Percentiles rank a stretch among this genome's conserved stretches.
These are phyloP conservation scores for Cordyceps fumosorosea DNA, from an alignment of 2,329 filamentous ascomycete species.

Conservation along the genomic window DNA sequence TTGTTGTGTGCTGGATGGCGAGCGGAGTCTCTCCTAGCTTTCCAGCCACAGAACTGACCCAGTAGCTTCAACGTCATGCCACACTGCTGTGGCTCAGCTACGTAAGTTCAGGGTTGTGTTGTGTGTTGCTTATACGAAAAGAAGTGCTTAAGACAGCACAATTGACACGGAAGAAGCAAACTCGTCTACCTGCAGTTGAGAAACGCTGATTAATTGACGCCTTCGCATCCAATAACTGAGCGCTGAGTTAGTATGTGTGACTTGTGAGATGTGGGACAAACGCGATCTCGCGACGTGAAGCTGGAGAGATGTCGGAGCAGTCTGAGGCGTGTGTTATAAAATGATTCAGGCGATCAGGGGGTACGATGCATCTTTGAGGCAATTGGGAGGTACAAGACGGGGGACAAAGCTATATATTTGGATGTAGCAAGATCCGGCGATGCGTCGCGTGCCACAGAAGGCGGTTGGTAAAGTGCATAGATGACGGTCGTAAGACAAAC, in stretches of 20 bases:
- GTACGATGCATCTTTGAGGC: neutral
- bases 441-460: neutral
- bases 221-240: neutral
- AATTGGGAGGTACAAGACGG: neutral
- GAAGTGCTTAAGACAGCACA: neutral
- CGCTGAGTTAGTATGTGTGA: neutral
- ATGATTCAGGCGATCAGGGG: neutral
- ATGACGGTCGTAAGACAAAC: neutral
- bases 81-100: conserved; percentile 2
- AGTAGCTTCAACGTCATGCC: conserved; percentile 6
- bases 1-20: neutral
- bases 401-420: neutral
- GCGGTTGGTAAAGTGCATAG: neutral
- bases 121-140: neutral
- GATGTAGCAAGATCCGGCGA: neutral
- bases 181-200: neutral
- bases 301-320: neutral
- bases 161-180: neutral
- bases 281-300: conserved; percentile 4
- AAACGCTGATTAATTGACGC: neutral
- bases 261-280: conserved; percentile 1
- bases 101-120: neutral
- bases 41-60: neutral
- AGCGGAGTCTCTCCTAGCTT: neutral
- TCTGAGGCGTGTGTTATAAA: neutral